Conservation (phyloP, 2,329 filamentous ascomycete genomes). For the Talaromyces piceae region DNA sequence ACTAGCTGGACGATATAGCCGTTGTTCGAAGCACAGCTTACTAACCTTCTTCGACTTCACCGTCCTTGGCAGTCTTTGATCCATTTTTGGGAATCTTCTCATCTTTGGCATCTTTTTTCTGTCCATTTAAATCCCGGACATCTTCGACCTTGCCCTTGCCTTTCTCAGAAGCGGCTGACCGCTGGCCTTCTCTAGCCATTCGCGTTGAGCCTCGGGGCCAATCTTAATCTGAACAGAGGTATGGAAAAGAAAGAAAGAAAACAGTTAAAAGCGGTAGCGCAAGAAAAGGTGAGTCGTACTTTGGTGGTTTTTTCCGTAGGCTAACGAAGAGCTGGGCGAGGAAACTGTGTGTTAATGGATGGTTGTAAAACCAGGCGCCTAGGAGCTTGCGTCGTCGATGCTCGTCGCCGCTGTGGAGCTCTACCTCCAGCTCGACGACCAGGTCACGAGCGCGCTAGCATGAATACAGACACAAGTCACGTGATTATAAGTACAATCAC, state of each 20-base stretch:
- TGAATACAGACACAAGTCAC: neutral
- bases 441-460: neutral
- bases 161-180: conserved; percentile 79
- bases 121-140: conserved; percentile 52
- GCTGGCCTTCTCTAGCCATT: conserved; percentile 93
- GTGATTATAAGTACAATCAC: neutral
- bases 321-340: neutral
- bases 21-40: conserved; percentile 11
- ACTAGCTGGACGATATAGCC: conserved; percentile 1
- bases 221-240: conserved; percentile 1
- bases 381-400: conserved; percentile 1
- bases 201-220: conserved; percentile 15
- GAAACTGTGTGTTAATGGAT: neutral
- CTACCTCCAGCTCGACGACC: neutral
- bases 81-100: conserved; percentile 64
- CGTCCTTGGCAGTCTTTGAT: conserved; percentile 59
- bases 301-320: neutral
- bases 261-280: neutral
- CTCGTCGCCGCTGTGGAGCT: conserved; percentile 1
- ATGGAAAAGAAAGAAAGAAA: neutral
- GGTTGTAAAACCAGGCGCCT: neutral
- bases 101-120: conserved; percentile 53
- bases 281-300: neutral
- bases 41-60: conserved; percentile 56
- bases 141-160: conserved; percentile 87